Evolutionary conservation across 192 early-diverging fungal genomes (phyloP).

Genomic region (Oehlia diaphana): DNA sequence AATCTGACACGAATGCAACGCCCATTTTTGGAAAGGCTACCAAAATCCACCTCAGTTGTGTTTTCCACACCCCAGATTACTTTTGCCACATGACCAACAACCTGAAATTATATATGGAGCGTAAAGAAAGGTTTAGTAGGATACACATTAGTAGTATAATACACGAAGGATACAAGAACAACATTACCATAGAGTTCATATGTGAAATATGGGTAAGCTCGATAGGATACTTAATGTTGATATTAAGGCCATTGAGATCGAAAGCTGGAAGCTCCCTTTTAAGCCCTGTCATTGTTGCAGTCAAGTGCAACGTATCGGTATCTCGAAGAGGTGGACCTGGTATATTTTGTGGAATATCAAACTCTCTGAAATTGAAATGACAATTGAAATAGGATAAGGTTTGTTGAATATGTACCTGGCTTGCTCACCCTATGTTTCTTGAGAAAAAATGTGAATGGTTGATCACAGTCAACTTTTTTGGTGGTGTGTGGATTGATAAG

Average conservation of each 20-base stretch:
- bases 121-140: not conserved
- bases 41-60: slow-evolving; percentile 25
- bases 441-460: slow-evolving; percentile 24
- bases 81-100: slow-evolving; percentile 23
- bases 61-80: slow-evolving; percentile 15
- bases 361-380: not conserved
- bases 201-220: slow-evolving; percentile 26
- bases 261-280: slow-evolving; percentile 15
- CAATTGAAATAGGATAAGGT: slow-evolving; percentile 6
- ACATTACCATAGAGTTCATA: slow-evolving; percentile 23
- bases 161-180: not conserved
- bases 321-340: slow-evolving; percentile 23
- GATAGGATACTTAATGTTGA: slow-evolving; percentile 28
- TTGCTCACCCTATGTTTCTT: slow-evolving; percentile 13
- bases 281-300: slow-evolving; percentile 26
- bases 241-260: slow-evolving; percentile 13
- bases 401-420: not conserved
- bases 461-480: not conserved
- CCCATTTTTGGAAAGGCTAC: not conserved
- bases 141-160: not conserved
- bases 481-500: not conserved
- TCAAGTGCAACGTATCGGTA: slow-evolving; percentile 12
- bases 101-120: slow-evolving; percentile 1
- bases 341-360: slow-evolving; percentile 7
- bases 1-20: slow-evolving; percentile 27